These are phyloP conservation scores for Metschnikowia dekortorum DNA, from an alignment of 805 yeast species.

Conservation along the genomic window DNA sequence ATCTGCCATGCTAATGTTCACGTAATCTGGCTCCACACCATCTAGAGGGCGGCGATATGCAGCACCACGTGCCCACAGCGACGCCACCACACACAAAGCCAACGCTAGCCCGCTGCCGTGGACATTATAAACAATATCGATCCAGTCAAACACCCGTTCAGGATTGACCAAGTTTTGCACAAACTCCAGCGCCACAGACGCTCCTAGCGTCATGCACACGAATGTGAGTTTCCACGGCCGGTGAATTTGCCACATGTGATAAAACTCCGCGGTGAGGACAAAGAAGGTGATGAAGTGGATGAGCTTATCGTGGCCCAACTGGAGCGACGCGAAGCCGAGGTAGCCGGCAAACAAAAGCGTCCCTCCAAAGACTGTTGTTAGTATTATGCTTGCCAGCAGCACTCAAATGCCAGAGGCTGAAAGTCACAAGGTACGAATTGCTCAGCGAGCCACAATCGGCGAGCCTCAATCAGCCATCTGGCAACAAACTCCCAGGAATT, in stretches of 20 bases:
- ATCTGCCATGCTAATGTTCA: conserved; percentile 20
- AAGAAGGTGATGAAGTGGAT: conserved; percentile 47
- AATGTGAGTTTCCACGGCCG: conserved; percentile 25
- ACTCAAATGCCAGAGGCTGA: too few relatives aligned
- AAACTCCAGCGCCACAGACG: conserved; percentile 48
- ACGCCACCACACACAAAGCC: conserved; percentile 8
- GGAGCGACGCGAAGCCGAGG: conserved; percentile 49
- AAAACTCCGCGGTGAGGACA: conserved; percentile 46
- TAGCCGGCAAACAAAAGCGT: conserved; percentile 34
- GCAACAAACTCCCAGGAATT: too few relatives aligned
- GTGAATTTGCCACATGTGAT: conserved; percentile 37
- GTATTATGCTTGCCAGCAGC: neutral
- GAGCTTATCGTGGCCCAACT: conserved; percentile 46
- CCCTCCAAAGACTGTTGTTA: conserved; percentile 23
- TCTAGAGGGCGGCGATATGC: neutral
- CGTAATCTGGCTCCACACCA: conserved; percentile 13
- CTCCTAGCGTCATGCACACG: conserved; percentile 43
- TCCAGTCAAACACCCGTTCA: conserved; percentile 42
- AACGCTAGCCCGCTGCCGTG: conserved; percentile 30
- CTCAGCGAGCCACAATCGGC: too few relatives aligned
- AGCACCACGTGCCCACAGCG: neutral
- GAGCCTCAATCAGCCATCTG: too few relatives aligned
- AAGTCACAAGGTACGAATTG: too few relatives aligned
- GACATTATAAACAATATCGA: conserved; percentile 41
- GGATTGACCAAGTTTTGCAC: conserved; percentile 46